These are phyloP conservation scores for Fallopia convolvulus DNA, from an alignment of 148 eudicot species.

Conservation along the genomic window DNA sequence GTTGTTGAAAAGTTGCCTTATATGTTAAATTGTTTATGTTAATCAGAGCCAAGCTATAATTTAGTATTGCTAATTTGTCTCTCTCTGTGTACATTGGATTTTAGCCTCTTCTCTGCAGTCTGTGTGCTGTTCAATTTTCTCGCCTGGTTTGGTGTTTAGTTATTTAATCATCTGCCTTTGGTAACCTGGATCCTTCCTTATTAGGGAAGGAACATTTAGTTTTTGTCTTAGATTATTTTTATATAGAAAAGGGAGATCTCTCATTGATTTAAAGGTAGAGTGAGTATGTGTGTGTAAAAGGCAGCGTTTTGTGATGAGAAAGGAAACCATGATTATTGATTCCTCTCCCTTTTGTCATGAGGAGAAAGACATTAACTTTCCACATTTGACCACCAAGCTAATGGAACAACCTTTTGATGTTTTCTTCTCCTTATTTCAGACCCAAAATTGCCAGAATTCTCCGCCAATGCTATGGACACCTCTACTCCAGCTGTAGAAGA, in stretches of 20 bases:
- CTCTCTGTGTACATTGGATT: constrained; percentile 27
- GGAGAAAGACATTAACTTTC: background rate
- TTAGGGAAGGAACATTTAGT: constrained; percentile 10
- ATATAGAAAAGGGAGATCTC: constrained; percentile 14
- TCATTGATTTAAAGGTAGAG: constrained; percentile 30
- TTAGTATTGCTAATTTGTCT: constrained; percentile 21
- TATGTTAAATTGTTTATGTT: background rate
- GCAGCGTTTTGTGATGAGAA: constrained; percentile 20
- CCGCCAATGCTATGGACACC: background rate
- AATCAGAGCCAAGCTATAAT: background rate
- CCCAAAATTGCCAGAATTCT: constrained; percentile 1
- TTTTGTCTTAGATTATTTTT: constrained; percentile 9
- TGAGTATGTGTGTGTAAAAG: background rate
- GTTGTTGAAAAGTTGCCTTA: background rate
- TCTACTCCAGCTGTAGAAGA: constrained; percentile 7
- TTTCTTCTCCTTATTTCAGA: background rate
- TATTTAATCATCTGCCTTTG: background rate
- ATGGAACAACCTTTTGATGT: background rate
- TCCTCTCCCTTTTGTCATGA: background rate
- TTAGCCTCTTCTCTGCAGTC: constrained; percentile 41
- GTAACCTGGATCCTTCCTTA: background rate
- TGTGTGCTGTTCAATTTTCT: constrained; percentile 23
- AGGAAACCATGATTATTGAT: constrained; percentile 29
- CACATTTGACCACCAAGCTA: background rate
- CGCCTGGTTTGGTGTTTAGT: constrained; percentile 14